Conservation (phyloP, 2,329 filamentous ascomycete species). For the Ambrosiella cleistominuta region DNA sequence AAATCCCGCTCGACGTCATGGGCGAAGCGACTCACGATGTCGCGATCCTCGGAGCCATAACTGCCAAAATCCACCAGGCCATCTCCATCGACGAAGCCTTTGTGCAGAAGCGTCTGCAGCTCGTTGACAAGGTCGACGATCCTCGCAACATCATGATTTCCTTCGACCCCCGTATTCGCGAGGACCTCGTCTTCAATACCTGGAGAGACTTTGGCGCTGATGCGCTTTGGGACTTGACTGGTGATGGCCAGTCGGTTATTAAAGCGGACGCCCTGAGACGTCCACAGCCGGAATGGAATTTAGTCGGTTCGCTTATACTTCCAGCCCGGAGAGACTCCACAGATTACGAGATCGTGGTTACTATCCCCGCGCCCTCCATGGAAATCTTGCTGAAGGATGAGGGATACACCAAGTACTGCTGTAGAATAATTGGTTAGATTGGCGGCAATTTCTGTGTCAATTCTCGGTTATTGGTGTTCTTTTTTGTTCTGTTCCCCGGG, state of each 20-base stretch:
- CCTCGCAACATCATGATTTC: slow-evolving; percentile 24
- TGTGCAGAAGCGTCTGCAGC: slow-evolving; percentile 22
- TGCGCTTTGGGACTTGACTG: slow-evolving; percentile 21
- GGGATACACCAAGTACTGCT: slow-evolving; percentile 18
- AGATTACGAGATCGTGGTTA: slow-evolving; percentile 19
- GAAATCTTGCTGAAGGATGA: slow-evolving; percentile 16
- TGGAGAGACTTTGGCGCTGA: slow-evolving; percentile 29
- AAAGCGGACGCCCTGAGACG: slow-evolving; percentile 19
- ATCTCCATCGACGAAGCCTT: slow-evolving; percentile 24
- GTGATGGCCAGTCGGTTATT: slow-evolving; percentile 3
- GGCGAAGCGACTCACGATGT: slow-evolving; percentile 15
- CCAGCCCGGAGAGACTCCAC: slow-evolving; percentile 17
- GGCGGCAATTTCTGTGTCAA: background rate
- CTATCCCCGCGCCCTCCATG: slow-evolving; percentile 19
- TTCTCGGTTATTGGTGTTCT: background rate
- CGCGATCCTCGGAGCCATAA: slow-evolving; percentile 18
- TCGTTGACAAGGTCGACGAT: slow-evolving; percentile 23
- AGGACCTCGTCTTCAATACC: slow-evolving; percentile 27
- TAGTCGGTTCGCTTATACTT: slow-evolving; percentile 20
- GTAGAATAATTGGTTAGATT: slow-evolving; percentile 13
- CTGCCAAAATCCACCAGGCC: slow-evolving; percentile 17
- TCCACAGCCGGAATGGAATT: slow-evolving; percentile 18
- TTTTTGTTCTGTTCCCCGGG: background rate
- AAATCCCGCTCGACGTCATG: slow-evolving; percentile 15
- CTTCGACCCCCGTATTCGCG: slow-evolving; percentile 24